Evolutionary conservation across 2,329 filamentous ascomycete species (phyloP).

Genomic region (Ceratocystis papillata): DNA sequence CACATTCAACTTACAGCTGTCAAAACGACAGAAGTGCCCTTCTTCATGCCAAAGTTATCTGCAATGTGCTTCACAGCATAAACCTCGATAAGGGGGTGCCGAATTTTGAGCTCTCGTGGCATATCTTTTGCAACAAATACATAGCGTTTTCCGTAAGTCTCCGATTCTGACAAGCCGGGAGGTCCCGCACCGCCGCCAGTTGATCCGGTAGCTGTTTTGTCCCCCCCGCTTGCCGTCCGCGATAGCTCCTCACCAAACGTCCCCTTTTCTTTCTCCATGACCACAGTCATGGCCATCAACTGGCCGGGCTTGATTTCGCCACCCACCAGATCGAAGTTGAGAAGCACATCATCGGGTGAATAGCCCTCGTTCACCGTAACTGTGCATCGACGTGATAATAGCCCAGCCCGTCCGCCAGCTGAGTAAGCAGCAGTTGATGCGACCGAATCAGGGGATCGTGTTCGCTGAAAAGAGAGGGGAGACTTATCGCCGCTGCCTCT

Average conservation of each 20-base stretch:
- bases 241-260: conserved; percentile 5
- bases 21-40: conserved; percentile 59
- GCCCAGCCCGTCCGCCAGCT: conserved; percentile 16
- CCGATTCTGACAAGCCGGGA: conserved; percentile 19
- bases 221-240: conserved; percentile 1
- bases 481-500: conserved; percentile 38
- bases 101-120: conserved; percentile 53
- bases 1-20: conserved; percentile 37
- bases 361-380: conserved; percentile 61
- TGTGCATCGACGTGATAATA: conserved; percentile 40
- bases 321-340: conserved; percentile 63
- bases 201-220: conserved; percentile 13
- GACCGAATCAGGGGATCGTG: conserved; percentile 34
- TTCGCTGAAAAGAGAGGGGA: conserved; percentile 41
- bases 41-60: conserved; percentile 69
- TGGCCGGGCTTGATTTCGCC: conserved; percentile 53
- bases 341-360: conserved; percentile 64
- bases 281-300: conserved; percentile 60
- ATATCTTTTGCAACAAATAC: conserved; percentile 64
- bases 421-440: conserved; percentile 20
- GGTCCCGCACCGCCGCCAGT: neutral
- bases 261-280: conserved; percentile 40
- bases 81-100: conserved; percentile 55
- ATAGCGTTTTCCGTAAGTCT: conserved; percentile 39
- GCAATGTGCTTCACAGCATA: conserved; percentile 69